Conservation (phyloP, 768 basidiomycete genomes). For the Russula sp. region DNA sequence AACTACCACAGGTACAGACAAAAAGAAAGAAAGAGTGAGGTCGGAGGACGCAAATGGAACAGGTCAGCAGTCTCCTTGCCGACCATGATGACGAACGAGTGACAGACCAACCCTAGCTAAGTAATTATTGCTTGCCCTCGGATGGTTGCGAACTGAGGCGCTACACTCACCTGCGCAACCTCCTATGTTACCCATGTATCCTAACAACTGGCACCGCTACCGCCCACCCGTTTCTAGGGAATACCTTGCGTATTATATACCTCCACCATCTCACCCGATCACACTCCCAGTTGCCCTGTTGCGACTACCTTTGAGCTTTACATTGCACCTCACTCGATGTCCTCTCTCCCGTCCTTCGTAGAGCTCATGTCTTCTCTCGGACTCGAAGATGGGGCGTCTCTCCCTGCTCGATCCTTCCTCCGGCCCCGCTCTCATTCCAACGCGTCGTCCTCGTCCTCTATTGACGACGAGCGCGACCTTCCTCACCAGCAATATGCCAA, state of each 20-base stretch:
- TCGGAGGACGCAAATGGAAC: not conserved
- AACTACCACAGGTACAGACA: not conserved
- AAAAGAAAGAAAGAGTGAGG: not conserved
- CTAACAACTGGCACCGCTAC: constrained; percentile 23
- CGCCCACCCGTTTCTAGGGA: constrained; percentile 22
- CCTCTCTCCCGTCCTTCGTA: constrained; percentile 78
- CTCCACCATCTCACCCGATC: not conserved
- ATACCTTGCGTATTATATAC: constrained; percentile 20
- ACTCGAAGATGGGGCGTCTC: constrained; percentile 44
- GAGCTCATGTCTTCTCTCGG: constrained; percentile 83
- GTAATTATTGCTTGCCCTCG: constrained; percentile 9
- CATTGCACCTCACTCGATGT: constrained; percentile 39
- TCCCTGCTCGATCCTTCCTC: constrained; percentile 23
- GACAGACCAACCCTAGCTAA: constrained; percentile 9
- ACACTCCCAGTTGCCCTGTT: constrained; percentile 18
- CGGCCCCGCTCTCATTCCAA: constrained; percentile 34
- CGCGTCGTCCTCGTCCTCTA: constrained; percentile 37
- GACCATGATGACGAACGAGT: constrained; percentile 19
- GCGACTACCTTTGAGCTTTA: constrained; percentile 18
- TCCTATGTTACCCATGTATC: constrained; percentile 22
- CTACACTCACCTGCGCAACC: constrained; percentile 19
- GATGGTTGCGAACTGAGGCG: constrained; percentile 20
- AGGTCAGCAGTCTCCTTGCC: constrained; percentile 25
- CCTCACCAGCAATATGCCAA: not conserved
- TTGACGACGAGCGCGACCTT: constrained; percentile 22